A percentile compares a stretch with the other conserved stretches of the same genome.
Evolutionary conservation across 2,329 filamentous ascomycete species (phyloP).

Genomic region (Phialocephala sp.): DNA sequence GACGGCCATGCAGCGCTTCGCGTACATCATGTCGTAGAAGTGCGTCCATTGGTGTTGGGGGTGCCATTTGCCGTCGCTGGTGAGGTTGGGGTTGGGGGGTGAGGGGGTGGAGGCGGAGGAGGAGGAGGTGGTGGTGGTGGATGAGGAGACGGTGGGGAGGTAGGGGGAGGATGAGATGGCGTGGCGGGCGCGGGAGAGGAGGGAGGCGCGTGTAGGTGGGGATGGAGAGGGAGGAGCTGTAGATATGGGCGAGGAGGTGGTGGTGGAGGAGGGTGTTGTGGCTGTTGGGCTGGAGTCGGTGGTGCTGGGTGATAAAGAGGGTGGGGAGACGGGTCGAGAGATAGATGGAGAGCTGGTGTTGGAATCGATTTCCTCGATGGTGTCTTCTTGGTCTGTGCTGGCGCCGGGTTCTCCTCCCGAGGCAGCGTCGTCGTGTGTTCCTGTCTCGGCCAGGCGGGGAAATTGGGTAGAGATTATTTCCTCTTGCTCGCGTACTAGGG

Average conservation of each 20-base stretch:
- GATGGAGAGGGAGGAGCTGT: constrained; percentile 3
- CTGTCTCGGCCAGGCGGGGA: constrained; percentile 27
- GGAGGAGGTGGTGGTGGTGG: constrained; percentile 7
- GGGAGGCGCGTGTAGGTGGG: constrained; percentile 15
- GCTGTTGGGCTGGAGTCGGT: constrained; percentile 9
- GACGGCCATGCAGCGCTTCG: constrained; percentile 64
- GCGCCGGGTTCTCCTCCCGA: background rate
- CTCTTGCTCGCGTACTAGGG: constrained; percentile 33
- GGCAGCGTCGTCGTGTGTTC: constrained; percentile 11
- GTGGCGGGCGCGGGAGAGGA: constrained; percentile 20
- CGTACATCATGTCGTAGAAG: constrained; percentile 63
- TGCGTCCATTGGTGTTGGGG: constrained; percentile 60
- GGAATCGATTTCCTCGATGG: constrained; percentile 22
- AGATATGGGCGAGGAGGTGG: constrained; percentile 3
- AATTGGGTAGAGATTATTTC: constrained; percentile 36
- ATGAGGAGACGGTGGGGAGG: background rate
- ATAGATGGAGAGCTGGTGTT: constrained; percentile 12
- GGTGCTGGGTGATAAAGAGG: background rate
- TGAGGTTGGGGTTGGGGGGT: constrained; percentile 35
- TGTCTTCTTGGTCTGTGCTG: constrained; percentile 8
- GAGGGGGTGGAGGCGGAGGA: constrained; percentile 15
- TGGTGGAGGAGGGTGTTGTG: background rate
- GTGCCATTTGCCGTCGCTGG: constrained; percentile 57
- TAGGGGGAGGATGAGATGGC: constrained; percentile 16
- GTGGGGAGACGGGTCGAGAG: background rate